Conservation (phyloP, 129 eudicot species). For the Saussurea involucrata region DNA sequence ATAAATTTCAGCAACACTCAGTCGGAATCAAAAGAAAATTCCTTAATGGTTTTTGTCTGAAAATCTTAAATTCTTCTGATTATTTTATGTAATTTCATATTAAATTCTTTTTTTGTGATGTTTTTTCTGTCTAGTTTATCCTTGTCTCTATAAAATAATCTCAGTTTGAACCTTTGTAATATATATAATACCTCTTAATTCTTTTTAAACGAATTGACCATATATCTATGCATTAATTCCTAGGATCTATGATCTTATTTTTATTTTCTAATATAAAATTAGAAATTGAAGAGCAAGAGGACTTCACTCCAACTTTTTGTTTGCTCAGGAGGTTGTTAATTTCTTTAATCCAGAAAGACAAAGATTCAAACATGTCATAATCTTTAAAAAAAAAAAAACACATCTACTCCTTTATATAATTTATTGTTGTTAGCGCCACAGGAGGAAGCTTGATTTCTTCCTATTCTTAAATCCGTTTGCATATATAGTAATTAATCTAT, state of each 20-base stretch:
- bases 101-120: neutral
- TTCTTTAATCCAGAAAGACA: slow-evolving; percentile 19
- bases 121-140: slow-evolving; percentile 5
- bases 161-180: neutral
- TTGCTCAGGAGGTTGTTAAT: slow-evolving; percentile 1
- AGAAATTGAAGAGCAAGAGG: slow-evolving; percentile 11
- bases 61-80: slow-evolving; percentile 21
- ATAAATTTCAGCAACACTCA: slow-evolving; percentile 34
- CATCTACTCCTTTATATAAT: slow-evolving; percentile 7
- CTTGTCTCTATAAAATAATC: slow-evolving; percentile 1
- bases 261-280: neutral
- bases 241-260: slow-evolving; percentile 9
- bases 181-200: slow-evolving; percentile 1
- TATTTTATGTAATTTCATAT: slow-evolving; percentile 24
- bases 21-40: slow-evolving; percentile 26
- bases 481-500: slow-evolving; percentile 8
- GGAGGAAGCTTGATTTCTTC: slow-evolving; percentile 6
- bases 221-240: slow-evolving; percentile 8
- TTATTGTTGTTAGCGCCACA: slow-evolving; percentile 26
- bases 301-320: slow-evolving; percentile 7
- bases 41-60: slow-evolving; percentile 19
- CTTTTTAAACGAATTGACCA: neutral
- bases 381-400: neutral
- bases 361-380: slow-evolving; percentile 16
- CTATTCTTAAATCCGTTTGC: neutral